Evolutionary conservation across 352 stramenopile species (phyloP).

Genomic region (Pythium phragmitis): DNA sequence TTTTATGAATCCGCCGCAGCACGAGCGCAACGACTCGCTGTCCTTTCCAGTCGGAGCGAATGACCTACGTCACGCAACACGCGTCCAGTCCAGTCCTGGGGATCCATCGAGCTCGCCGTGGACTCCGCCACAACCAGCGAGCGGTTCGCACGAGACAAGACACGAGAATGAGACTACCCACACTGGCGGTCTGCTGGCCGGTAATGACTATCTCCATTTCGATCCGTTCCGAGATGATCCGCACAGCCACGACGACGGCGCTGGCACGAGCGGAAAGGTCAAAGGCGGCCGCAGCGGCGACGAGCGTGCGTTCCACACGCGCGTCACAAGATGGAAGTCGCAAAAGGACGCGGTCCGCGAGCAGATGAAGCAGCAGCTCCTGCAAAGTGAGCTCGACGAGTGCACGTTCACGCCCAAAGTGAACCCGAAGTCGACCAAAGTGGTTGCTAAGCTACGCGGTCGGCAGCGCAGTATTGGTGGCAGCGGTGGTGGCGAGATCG

Average conservation of each 20-base stretch:
- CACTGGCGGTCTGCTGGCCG: neutral
- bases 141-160: neutral
- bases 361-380: slow-evolving; percentile 77
- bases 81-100: neutral
- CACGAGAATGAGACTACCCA: slow-evolving; percentile 14
- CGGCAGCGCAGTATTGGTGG: slow-evolving; percentile 30
- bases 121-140: too few species aligned
- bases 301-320: slow-evolving; percentile 62
- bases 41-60: neutral
- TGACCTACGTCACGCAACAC: neutral
- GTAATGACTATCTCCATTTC: slow-evolving; percentile 9
- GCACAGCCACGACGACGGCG: neutral
- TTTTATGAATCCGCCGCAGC: neutral
- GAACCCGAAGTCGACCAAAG: slow-evolving; percentile 74
- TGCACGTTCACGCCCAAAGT: slow-evolving; percentile 78
- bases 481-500: slow-evolving; percentile 11
- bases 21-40: neutral
- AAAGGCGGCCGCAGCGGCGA: slow-evolving; percentile 12
- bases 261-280: slow-evolving; percentile 1
- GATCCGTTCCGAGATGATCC: slow-evolving; percentile 17
- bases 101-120: neutral
- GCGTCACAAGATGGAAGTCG: slow-evolving; percentile 75
- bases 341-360: slow-evolving; percentile 76
- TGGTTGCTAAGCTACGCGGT: slow-evolving; percentile 56
- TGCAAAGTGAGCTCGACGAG: slow-evolving; percentile 71